Percentiles rank a stretch among this genome's conserved stretches.
These are phyloP conservation scores for Phialocephala sp. DNA, from an alignment of 2,329 filamentous ascomycete genomes.

Conservation along the genomic window DNA sequence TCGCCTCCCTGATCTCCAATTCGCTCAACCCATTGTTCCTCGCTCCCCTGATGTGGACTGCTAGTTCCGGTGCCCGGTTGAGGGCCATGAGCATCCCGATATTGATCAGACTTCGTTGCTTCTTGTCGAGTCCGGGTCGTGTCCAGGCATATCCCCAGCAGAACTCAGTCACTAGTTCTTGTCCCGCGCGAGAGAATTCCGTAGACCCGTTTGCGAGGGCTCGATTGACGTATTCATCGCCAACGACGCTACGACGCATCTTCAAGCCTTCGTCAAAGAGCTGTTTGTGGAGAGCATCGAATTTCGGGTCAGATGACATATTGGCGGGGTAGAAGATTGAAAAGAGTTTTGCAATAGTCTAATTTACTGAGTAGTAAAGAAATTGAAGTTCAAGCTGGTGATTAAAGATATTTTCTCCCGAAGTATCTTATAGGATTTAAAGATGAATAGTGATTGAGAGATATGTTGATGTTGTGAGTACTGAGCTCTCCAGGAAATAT, in stretches of 20 bases:
- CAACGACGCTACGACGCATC: conserved; percentile 64
- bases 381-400: too few species aligned
- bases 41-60: conserved; percentile 65
- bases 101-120: conserved; percentile 66
- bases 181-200: conserved; percentile 64
- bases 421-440: too few species aligned
- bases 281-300: conserved; percentile 53
- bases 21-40: conserved; percentile 67
- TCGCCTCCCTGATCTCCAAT: conserved; percentile 66
- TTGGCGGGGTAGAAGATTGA: conserved; percentile 19
- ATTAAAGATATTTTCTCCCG: neutral
- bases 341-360: neutral
- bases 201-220: conserved; percentile 60
- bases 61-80: conserved; percentile 64
- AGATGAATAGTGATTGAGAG: too few species aligned
- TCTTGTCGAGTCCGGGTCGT: conserved; percentile 64
- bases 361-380: too few species aligned
- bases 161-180: conserved; percentile 67
- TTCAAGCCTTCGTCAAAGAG: conserved; percentile 66
- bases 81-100: conserved; percentile 69
- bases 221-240: conserved; percentile 64
- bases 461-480: neutral
- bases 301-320: conserved; percentile 49
- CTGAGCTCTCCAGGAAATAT: neutral
- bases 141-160: conserved; percentile 70